phyloP scores from a whole-genome alignment of 441 rosid genomes.

The Isatis lusitanica region DNA sequence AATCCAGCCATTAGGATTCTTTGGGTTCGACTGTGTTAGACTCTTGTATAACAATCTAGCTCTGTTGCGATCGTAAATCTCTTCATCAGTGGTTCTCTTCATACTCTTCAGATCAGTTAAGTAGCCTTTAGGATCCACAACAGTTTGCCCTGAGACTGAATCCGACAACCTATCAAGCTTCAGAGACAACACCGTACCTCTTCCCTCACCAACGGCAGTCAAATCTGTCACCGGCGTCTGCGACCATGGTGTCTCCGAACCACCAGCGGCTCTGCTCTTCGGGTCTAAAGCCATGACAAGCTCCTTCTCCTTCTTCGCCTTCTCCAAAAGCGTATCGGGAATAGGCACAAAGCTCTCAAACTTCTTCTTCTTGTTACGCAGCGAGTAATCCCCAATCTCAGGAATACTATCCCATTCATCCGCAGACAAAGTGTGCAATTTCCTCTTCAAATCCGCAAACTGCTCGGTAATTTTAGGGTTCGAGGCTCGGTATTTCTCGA shows the following conservation, averaged over 20 bases:
- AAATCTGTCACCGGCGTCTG: conserved; percentile 88
- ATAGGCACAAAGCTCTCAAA: conserved; percentile 93
- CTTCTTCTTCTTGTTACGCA: conserved; percentile 82
- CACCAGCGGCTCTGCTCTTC: conserved; percentile 77
- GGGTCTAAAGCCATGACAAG: conserved; percentile 93
- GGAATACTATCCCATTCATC: conserved; percentile 90
- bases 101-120: conserved; percentile 93
- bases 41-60: conserved; percentile 89
- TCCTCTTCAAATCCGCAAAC: conserved; percentile 92
- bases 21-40: conserved; percentile 81
- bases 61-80: conserved; percentile 88
- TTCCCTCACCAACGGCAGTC: conserved; percentile 92
- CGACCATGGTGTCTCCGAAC: conserved; percentile 83
- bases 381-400: conserved; percentile 85
- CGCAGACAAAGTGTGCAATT: conserved; percentile 64
- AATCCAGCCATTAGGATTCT: conserved; percentile 95
- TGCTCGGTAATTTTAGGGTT: conserved; percentile 94
- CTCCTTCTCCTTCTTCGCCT: conserved; percentile 92
- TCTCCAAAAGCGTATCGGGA: conserved; percentile 87
- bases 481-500: conserved; percentile 85
- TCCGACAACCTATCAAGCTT: conserved; percentile 88
- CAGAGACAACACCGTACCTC: conserved; percentile 88
- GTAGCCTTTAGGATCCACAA: conserved; percentile 93
- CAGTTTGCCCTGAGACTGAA: conserved; percentile 84
- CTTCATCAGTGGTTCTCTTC: conserved; percentile 96